Conservation (phyloP, 192 early-diverging fungal genomes). For the Martensiomyces pterosporus region DNA sequence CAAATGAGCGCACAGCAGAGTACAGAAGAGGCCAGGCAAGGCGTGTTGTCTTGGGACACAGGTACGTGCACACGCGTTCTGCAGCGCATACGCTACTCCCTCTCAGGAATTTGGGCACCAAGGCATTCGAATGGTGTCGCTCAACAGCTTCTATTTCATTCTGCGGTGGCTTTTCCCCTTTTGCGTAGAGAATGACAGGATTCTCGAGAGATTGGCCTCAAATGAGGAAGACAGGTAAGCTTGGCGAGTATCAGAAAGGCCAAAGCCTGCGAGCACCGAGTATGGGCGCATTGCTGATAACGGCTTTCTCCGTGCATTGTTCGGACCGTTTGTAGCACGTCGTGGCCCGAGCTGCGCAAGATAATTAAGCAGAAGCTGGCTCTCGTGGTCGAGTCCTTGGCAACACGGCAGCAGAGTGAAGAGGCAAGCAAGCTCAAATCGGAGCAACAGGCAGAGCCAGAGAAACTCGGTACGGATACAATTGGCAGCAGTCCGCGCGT, state of each 20-base stretch:
- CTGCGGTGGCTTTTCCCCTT: background rate
- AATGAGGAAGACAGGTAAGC: conserved; percentile 42
- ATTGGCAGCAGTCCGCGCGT: too few relatives aligned
- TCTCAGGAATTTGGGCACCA: too few relatives aligned
- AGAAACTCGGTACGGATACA: too few relatives aligned
- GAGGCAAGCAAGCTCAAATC: too few relatives aligned
- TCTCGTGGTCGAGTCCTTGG: conserved; percentile 22
- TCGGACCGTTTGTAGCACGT: conserved; percentile 22
- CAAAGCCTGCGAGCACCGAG: too few relatives aligned
- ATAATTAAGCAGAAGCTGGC: conserved; percentile 39
- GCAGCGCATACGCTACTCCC: background rate
- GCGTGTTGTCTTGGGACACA: conserved; percentile 9
- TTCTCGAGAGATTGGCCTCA: conserved; percentile 30
- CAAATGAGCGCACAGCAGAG: conserved; percentile 5
- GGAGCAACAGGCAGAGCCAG: too few relatives aligned
- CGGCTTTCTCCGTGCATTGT: too few relatives aligned
- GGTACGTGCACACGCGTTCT: conserved; percentile 4
- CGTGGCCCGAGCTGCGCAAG: conserved; percentile 36
- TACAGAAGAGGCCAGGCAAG: too few relatives aligned
- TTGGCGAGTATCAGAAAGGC: background rate
- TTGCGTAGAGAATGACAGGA: conserved; percentile 23
- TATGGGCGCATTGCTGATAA: too few relatives aligned
- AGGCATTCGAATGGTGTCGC: too few relatives aligned
- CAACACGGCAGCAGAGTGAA: conserved; percentile 2
- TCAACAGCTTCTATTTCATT: too few relatives aligned